A percentile compares a stretch with the other conserved stretches of the same genome.
phyloP scores from a whole-genome alignment of 78 protist genomes.

The Anaeramoeba flamelloides region DNA sequence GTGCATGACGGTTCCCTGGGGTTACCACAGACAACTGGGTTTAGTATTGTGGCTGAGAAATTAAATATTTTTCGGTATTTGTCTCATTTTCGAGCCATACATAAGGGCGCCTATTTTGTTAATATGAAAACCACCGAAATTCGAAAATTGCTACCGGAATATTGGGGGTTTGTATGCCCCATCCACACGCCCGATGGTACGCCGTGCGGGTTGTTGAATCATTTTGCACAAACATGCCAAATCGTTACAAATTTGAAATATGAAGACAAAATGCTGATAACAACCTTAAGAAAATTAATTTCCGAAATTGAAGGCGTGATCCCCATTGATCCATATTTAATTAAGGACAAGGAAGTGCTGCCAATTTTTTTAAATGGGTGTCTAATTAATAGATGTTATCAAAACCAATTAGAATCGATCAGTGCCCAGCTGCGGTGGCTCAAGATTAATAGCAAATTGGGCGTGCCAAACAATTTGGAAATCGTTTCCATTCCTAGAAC shows the following conservation, averaged over 20 bases:
- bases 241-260: too few species aligned
- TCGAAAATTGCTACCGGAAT: slow-evolving; percentile 83
- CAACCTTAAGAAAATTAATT: too few species aligned
- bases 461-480: slow-evolving; percentile 3
- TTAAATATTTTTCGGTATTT: slow-evolving; percentile 73
- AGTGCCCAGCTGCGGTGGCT: too few species aligned
- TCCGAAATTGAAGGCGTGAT: too few species aligned
- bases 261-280: too few species aligned
- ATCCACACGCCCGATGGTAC: slow-evolving; percentile 99
- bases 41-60: slow-evolving; percentile 76
- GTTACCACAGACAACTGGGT: slow-evolving; percentile 68
- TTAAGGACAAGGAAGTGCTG: too few species aligned
- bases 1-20: too few species aligned
- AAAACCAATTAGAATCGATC: too few species aligned
- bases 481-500: not conserved
- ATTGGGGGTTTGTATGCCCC: slow-evolving; percentile 96
- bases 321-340: too few species aligned
- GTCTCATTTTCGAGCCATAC: slow-evolving; percentile 66
- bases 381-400: too few species aligned
- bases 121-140: slow-evolving; percentile 74
- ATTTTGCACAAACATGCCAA: slow-evolving; percentile 58
- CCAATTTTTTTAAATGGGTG: too few species aligned
- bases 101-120: slow-evolving; percentile 79
- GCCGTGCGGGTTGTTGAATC: slow-evolving; percentile 95
- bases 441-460: too few species aligned